These are phyloP conservation scores for Penicillium palitans DNA, from an alignment of 2,329 filamentous ascomycete species.

Conservation along the genomic window DNA sequence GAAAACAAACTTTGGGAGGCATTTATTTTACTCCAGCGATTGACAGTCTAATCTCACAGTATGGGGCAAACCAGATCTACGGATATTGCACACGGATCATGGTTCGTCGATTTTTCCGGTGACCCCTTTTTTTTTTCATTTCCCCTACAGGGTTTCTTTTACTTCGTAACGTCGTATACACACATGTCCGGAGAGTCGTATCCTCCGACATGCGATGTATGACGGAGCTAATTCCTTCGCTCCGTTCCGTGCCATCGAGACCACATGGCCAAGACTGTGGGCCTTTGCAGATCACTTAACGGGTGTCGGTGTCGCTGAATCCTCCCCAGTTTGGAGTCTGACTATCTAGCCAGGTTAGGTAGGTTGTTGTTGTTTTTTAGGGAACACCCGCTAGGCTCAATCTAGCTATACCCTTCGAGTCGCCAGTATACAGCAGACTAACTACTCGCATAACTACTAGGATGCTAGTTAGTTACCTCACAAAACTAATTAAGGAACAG, in stretches of 20 bases:
- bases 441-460: background rate
- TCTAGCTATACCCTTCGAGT: background rate
- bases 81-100: background rate
- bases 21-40: background rate
- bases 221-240: background rate
- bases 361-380: background rate
- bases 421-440: background rate
- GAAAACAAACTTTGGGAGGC: background rate
- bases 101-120: background rate
- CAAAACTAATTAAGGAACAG: conserved; percentile 6
- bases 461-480: background rate
- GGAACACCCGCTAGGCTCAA: background rate
- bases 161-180: too few relatives aligned
- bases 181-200: background rate
- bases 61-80: conserved; percentile 2
- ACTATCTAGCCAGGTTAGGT: background rate
- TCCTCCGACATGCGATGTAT: conserved; percentile 1
- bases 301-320: background rate
- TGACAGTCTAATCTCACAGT: background rate
- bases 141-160: background rate
- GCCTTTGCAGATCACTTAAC: conserved; percentile 4
- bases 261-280: conserved; percentile 3
- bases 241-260: background rate
- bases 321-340: background rate
- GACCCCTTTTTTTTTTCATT: background rate